phyloP scores from a whole-genome alignment of 2,329 filamentous ascomycete species.

The Colletotrichum sp. region DNA sequence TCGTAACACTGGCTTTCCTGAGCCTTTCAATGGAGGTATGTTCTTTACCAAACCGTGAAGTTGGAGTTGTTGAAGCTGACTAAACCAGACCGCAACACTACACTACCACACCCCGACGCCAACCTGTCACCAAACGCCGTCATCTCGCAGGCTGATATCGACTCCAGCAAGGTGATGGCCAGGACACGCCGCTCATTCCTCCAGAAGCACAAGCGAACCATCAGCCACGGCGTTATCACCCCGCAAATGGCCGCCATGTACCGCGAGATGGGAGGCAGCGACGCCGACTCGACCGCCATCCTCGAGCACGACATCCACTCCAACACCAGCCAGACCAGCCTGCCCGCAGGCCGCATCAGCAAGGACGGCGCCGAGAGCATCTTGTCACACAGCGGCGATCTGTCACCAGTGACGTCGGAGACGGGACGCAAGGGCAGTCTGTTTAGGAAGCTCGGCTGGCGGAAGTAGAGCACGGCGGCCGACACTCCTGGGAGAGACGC shows the following conservation, averaged over 20 bases:
- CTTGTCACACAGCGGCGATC: conserved; percentile 27
- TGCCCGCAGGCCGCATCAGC: conserved; percentile 14
- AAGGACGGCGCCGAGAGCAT: conserved; percentile 47
- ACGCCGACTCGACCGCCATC: conserved; percentile 8
- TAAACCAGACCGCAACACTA: conserved; percentile 58
- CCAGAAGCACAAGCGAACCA: conserved; percentile 49
- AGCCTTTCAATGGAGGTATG: conserved; percentile 53
- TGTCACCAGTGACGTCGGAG: conserved; percentile 17
- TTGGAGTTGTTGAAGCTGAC: background rate
- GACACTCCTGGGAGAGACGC: background rate
- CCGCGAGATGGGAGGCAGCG: conserved; percentile 27
- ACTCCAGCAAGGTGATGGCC: conserved; percentile 43
- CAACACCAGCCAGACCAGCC: conserved; percentile 4
- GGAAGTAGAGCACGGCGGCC: conserved; percentile 2
- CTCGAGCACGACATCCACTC: conserved; percentile 7
- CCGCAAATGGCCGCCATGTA: conserved; percentile 39
- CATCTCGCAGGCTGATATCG: conserved; percentile 60
- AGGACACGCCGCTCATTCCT: conserved; percentile 53
- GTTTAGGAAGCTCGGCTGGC: conserved; percentile 12
- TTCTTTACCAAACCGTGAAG: background rate
- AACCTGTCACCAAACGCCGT: conserved; percentile 60
- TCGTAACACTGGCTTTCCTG: conserved; percentile 56
- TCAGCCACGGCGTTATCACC: conserved; percentile 50
- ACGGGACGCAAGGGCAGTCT: background rate
- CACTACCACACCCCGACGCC: conserved; percentile 66